A percentile compares a stretch with the other conserved stretches of the same genome.
Conservation (phyloP, 352 stramenopile genomes). For the Blastocystis sp. region DNA sequence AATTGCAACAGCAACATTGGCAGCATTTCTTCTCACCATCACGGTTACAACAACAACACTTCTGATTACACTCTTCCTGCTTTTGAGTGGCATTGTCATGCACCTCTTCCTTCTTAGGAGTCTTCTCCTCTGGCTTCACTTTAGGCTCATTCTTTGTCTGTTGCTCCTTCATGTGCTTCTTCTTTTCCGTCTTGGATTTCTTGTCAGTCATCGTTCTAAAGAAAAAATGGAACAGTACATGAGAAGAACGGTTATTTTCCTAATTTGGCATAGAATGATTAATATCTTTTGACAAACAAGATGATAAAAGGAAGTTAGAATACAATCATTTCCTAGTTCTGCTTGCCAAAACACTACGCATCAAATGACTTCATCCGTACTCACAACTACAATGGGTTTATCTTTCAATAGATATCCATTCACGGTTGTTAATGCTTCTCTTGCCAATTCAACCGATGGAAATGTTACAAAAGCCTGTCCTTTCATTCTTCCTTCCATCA, state of each 20-base stretch:
- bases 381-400: constrained; percentile 76
- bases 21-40: background rate
- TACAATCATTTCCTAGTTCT: too few species aligned
- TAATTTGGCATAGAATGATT: background rate
- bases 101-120: background rate
- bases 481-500: constrained; percentile 75
- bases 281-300: constrained; percentile 33
- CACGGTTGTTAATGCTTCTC: constrained; percentile 68
- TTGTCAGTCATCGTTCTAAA: constrained; percentile 1
- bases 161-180: background rate
- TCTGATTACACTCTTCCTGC: background rate
- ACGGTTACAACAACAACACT: background rate
- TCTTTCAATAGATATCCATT: constrained; percentile 73
- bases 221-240: background rate
- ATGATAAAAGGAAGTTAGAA: background rate
- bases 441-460: constrained; percentile 68
- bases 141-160: background rate
- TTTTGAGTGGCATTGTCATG: too few species aligned
- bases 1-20: background rate
- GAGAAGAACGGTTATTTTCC: constrained; percentile 14
- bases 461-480: constrained; percentile 77
- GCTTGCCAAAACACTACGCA: constrained; percentile 63
- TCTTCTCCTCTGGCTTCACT: background rate
- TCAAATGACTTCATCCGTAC: constrained; percentile 59
- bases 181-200: constrained; percentile 8